Base-by-base conservation (phyloP, 345 rosid genomes). In the Citrus hindsii region DNA sequence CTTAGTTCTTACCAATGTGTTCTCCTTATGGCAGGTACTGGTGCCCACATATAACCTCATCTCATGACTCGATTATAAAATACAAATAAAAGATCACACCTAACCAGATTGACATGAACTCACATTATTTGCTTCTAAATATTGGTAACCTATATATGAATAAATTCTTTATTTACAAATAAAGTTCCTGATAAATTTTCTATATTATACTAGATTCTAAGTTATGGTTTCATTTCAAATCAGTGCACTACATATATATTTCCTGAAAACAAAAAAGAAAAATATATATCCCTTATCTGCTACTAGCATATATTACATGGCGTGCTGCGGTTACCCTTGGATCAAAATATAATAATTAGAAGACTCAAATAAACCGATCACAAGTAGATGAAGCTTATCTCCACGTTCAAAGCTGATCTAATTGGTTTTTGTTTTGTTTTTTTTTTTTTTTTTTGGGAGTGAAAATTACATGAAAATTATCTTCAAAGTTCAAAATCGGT, bases 21-120 rank as follows among this genome's bases (percentile, higher is more conserved):
- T 28, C 9, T 40, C 38, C 21, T 51, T 27, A 9, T 70, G 61
- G 74, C 62, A 21, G 25, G 59, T 70, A 37, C 61, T 19, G 61
- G 27, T 19, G 74, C 74, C 74, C 61, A 51, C 40, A 9, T 18
- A 4, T 4, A 46, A 0, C 35, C 53, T 61, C 35, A 6, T 61
- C 33, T 60, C 30, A 22, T n/a, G 22, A 14, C 53, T 37, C 6
- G 10, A 25, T 21, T 28, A 46, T 75, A 46, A 64, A 64, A 40
- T 66, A 79, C 16, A 55, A 40, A 46, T 37, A 24, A 72, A 62
- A 72, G 40, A 66, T 73, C 67, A 18, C 40, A 72, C 77, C 74
- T 65, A 73, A 66, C 73, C 77, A 73, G 74, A 79, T 40, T 27
- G 67, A 61, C 27, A 66, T 32, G 38, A 56, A 28, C 67, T 63